Conservation (phyloP, 2,329 filamentous ascomycete species). For the Fusarium zealandicum region DNA sequence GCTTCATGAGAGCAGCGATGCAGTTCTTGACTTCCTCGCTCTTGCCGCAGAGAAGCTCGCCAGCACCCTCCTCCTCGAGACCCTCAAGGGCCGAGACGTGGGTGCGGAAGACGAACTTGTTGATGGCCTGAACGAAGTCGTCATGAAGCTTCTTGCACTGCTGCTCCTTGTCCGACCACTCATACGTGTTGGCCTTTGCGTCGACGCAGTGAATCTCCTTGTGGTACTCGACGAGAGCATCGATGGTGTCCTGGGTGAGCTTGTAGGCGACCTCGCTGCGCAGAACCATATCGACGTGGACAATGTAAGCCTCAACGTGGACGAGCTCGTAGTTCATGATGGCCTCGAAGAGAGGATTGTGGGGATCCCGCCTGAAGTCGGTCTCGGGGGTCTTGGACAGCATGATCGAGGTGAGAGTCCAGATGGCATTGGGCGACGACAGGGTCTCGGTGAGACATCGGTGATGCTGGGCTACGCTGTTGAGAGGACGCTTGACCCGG, state of each 20-base stretch:
- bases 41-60: slow-evolving; percentile 89
- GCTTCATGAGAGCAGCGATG: slow-evolving; percentile 85
- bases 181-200: slow-evolving; percentile 85
- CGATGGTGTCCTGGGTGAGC: slow-evolving; percentile 93
- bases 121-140: slow-evolving; percentile 94
- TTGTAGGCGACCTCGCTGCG: slow-evolving; percentile 98
- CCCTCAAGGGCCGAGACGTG: slow-evolving; percentile 90
- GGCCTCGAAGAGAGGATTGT: slow-evolving; percentile 66
- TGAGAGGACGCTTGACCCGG: slow-evolving; percentile 93
- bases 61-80: slow-evolving; percentile 93
- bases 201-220: slow-evolving; percentile 94
- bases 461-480: slow-evolving; percentile 95
- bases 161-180: slow-evolving; percentile 95
- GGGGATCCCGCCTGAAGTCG: slow-evolving; percentile 81
- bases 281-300: slow-evolving; percentile 98
- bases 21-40: slow-evolving; percentile 91
- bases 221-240: slow-evolving; percentile 92
- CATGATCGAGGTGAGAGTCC: slow-evolving; percentile 93
- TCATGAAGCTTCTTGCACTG: slow-evolving; percentile 98
- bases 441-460: slow-evolving; percentile 94
- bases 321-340: slow-evolving; percentile 93
- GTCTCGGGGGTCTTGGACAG: slow-evolving; percentile 86
- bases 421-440: slow-evolving; percentile 88
- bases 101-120: slow-evolving; percentile 95
- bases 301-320: slow-evolving; percentile 95